Base-by-base conservation (phyloP, 2,329 filamentous ascomycete genomes). In the Phaeosphaeria sp. region DNA sequence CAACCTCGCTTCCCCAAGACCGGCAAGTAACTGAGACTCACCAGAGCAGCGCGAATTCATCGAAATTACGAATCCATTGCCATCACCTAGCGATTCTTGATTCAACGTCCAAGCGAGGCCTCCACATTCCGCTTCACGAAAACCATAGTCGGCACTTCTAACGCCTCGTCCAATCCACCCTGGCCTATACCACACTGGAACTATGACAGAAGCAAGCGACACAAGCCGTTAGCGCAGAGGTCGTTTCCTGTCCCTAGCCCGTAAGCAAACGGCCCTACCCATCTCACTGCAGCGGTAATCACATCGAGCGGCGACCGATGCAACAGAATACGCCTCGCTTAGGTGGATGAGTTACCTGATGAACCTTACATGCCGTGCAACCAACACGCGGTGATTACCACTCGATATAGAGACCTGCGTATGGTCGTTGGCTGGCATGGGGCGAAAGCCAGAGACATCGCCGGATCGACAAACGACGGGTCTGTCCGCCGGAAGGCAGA, bases 381-480 rank as follows among this genome's bases (percentile, higher is more conserved):
- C 44, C 44, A 46, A 46, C 44, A 25, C 9, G 43, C 43, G 44
- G 21, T 25, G 44, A 46, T 46, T 25, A 15, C 13, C 15, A 11
- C 17, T 25, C 44, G 27, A 27, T 46, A 46, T 46, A 9, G 44
- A 46, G 9, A 25, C 22, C 44, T 46, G 22, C 44, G 22, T 25
- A n/a, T 22, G 22, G 17, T 46, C 15, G 44, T 25, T 46, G 13
- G 44, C 44, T 46, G 22, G n/a, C 44, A 46, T 46, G 44, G 22
- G 44, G 44, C 21, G 44, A 22, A 11, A 25, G 8, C 22, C 17
- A 25, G 22, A 46, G 21, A 46, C 13, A 11, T 24, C 15, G 44
- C 22, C 17, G 22, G 44, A 46, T 46, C 44, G 21, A 46, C 44
- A 46, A 46, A 22, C 44, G 44, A n/a, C 44, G 44, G 44, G 44